These are phyloP conservation scores for Alternaria infectoria DNA, from an alignment of 2,329 filamentous ascomycete species.

Conservation along the genomic window DNA sequence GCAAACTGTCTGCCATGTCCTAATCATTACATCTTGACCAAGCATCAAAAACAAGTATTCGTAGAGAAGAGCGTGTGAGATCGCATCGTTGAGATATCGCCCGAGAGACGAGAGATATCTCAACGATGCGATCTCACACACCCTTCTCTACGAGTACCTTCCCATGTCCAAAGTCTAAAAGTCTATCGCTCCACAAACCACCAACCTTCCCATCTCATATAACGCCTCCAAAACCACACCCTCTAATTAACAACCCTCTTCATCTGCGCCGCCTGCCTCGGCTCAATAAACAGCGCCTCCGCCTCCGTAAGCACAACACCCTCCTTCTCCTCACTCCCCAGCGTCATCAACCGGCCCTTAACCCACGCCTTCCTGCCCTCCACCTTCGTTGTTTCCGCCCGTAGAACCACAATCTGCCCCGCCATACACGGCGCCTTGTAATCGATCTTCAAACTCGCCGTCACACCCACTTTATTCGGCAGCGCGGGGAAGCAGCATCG, in stretches of 20 bases:
- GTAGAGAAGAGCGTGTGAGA: background rate
- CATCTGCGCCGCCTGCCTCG: constrained; percentile 71
- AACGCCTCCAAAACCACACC: background rate
- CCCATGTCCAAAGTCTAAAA: background rate
- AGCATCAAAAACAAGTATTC: background rate
- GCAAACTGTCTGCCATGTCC: background rate
- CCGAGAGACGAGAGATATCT: background rate
- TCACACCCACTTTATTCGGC: constrained; percentile 84
- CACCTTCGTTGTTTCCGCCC: constrained; percentile 79
- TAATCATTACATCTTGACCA: background rate
- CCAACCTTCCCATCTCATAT: background rate
- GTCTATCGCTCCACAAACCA: background rate
- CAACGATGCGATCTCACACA: background rate
- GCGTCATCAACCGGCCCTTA: constrained; percentile 81
- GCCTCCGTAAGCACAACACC: constrained; percentile 76
- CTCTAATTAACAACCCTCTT: constrained; percentile 35
- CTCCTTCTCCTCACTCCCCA: constrained; percentile 65
- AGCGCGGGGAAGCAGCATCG: constrained; percentile 87
- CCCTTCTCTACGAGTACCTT: background rate
- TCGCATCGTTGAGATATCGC: background rate
- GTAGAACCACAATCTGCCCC: constrained; percentile 76
- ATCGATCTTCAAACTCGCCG: constrained; percentile 81
- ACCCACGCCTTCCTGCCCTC: constrained; percentile 97
- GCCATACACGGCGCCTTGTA: constrained; percentile 83
- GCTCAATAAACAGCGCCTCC: constrained; percentile 86